These are phyloP conservation scores for Phaeophleospora eucalypticola DNA, from an alignment of 2,329 filamentous ascomycete species.

Conservation along the genomic window DNA sequence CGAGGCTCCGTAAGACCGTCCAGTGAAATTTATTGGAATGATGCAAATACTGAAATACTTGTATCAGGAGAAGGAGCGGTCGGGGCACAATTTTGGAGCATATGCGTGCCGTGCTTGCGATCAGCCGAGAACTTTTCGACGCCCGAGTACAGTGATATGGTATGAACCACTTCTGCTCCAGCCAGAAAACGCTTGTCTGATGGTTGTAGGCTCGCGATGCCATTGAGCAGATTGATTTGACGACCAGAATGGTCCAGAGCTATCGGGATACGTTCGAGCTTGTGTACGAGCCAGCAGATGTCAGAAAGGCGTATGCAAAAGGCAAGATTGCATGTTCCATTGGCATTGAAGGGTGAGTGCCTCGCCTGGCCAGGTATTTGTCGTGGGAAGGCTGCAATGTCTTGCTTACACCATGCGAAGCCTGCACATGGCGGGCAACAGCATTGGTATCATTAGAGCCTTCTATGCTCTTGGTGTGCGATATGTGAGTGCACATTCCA, in stretches of 20 bases:
- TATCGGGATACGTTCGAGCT: slow-evolving; percentile 30
- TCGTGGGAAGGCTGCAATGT: too few relatives aligned
- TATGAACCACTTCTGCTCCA: neutral
- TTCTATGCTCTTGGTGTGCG: slow-evolving; percentile 37
- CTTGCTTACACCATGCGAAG: neutral
- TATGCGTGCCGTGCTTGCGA: slow-evolving; percentile 19
- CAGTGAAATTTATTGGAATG: too few relatives aligned
- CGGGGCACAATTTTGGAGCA: slow-evolving; percentile 28
- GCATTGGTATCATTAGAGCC: slow-evolving; percentile 35
- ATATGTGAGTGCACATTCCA: slow-evolving; percentile 32
- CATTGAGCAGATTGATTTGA: slow-evolving; percentile 24
- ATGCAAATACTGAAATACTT: neutral
- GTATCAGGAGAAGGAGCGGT: slow-evolving; percentile 20
- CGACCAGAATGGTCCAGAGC: slow-evolving; percentile 29
- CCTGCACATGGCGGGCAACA: slow-evolving; percentile 28
- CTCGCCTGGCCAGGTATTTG: too few relatives aligned
- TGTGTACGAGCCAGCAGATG: slow-evolving; percentile 27
- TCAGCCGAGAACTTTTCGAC: slow-evolving; percentile 27
- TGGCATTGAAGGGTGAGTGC: slow-evolving; percentile 33
- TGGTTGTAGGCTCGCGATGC: slow-evolving; percentile 13
- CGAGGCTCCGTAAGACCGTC: slow-evolving; percentile 8
- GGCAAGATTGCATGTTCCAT: slow-evolving; percentile 38
- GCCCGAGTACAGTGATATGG: slow-evolving; percentile 25
- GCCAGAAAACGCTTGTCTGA: neutral
- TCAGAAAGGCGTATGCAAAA: slow-evolving; percentile 28